Evolutionary conservation across 2,329 filamentous ascomycete genomes (phyloP), one percentile per base, ranked within the genome.

Genomic region (Orbilia quercus): DNA sequence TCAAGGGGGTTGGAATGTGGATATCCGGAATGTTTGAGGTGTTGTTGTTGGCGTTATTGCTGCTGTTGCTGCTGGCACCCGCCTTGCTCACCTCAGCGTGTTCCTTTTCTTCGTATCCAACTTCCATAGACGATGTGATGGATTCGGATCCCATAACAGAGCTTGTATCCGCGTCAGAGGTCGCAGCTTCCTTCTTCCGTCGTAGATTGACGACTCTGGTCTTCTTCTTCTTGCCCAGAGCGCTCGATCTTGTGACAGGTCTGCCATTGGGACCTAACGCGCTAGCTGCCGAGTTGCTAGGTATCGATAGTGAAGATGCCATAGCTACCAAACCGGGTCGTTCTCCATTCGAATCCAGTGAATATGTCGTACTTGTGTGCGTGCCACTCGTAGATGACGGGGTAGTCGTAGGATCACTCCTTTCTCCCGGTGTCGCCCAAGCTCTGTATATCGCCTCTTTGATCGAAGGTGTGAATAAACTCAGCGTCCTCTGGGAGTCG

Each of bases 381-480:
- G 60, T 54, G 14, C 69, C 69, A 36, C 34, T 66, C 7, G 85
- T 86, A 22, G 85, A 76, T 12, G 69, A 51, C 1, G 76, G 76
- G 6, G 76, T 77, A 5, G 74, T 58, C 1, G 76, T 76, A 25
- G 71, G 65, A 25, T 77, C 76, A 38, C 70, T 58, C 50, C 55
- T 57, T 55, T 65, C 75, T 55, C 87, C 85, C 36, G 89, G 87
- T 42, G 90, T 90, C 14, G 94, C 91, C 91, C 93, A 96, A 31
- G 94, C 95, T 71, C 95, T 87, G 80, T 96, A 97, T 23, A 98
- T 90, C 2, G 91, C 91, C 80, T 98, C 92, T 58, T 88, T 85
- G 69, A 98, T 94, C n/a, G 90, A 88, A 0, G 94, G 92, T 0
- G 94, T 97, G 79, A 96, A 96, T 0, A 98, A 84, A 2, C 93